phyloP scores from a whole-genome alignment of 2,329 filamentous ascomycete genomes.

The Dactylellina parvicollis region DNA sequence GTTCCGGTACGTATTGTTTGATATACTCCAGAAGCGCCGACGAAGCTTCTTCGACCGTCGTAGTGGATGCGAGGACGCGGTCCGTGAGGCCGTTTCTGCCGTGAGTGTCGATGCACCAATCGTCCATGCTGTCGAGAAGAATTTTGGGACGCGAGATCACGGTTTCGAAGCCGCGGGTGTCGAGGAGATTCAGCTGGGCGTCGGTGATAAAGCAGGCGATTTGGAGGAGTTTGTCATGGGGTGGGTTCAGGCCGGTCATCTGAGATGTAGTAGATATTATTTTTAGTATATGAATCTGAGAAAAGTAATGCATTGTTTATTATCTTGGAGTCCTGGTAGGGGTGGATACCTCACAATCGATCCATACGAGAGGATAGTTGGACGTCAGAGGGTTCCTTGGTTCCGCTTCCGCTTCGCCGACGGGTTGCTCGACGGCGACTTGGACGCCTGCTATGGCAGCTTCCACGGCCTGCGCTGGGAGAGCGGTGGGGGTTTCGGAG shows the following conservation, averaged over 20 bases:
- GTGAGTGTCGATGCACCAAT: slow-evolving; percentile 88
- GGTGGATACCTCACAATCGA: slow-evolving; percentile 75
- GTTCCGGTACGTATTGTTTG: slow-evolving; percentile 73
- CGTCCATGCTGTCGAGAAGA: slow-evolving; percentile 80
- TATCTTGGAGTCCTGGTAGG: too few relatives aligned
- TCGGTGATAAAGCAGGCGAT: slow-evolving; percentile 93
- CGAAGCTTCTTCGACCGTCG: slow-evolving; percentile 77
- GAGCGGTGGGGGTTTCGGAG: neutral
- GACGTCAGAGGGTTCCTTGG: slow-evolving; percentile 8
- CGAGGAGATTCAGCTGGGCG: slow-evolving; percentile 77
- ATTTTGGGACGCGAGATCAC: slow-evolving; percentile 78
- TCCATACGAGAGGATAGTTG: slow-evolving; percentile 76
- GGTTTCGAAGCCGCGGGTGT: slow-evolving; percentile 79
- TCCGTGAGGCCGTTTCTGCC: slow-evolving; percentile 81
- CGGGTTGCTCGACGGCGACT: neutral
- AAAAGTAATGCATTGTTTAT: too few relatives aligned
- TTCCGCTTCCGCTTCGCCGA: neutral
- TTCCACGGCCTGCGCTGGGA: neutral
- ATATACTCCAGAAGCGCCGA: slow-evolving; percentile 80
- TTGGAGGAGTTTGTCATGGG: slow-evolving; percentile 85
- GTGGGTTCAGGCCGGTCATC: slow-evolving; percentile 90
- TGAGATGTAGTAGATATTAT: slow-evolving; percentile 60
- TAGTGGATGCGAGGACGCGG: slow-evolving; percentile 77
- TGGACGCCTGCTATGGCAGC: slow-evolving; percentile 13
- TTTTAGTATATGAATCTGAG: slow-evolving; percentile 8